These are phyloP conservation scores for Mycena belliarum DNA, from an alignment of 768 basidiomycete genomes.

Conservation along the genomic window DNA sequence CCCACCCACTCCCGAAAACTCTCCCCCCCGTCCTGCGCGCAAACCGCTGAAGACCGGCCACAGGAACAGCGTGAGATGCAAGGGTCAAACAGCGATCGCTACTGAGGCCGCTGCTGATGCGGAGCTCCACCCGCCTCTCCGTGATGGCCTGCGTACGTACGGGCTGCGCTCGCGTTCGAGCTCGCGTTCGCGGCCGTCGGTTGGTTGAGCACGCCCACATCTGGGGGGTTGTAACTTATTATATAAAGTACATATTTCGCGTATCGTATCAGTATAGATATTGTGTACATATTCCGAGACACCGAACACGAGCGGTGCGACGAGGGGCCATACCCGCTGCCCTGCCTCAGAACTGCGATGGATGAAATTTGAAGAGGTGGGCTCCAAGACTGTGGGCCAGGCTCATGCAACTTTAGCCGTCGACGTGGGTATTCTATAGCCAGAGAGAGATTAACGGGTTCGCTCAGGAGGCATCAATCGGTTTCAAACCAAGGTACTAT, in stretches of 20 bases:
- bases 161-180: constrained; percentile 20
- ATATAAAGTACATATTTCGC: constrained; percentile 8
- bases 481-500: no score
- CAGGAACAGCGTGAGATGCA: not conserved
- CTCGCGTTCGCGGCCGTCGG: constrained; percentile 12
- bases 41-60: not conserved
- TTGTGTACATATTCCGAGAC: not conserved
- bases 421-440: no score
- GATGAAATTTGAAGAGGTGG: no score
- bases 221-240: constrained; percentile 14
- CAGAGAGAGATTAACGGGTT: no score
- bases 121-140: not conserved
- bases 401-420: no score
- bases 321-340: not conserved
- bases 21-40: constrained; percentile 9
- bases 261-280: constrained; percentile 4
- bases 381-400: no score
- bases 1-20: constrained; percentile 8
- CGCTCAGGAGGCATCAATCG: no score
- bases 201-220: not conserved
- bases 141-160: not conserved
- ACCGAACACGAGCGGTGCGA: not conserved
- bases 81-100: not conserved
- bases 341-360: no score
- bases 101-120: not conserved